A percentile compares a stretch with the other conserved stretches of the same genome.
Evolutionary conservation across 2,329 filamentous ascomycete genomes (phyloP).

Genomic region (Aspergillus spinulosporus): DNA sequence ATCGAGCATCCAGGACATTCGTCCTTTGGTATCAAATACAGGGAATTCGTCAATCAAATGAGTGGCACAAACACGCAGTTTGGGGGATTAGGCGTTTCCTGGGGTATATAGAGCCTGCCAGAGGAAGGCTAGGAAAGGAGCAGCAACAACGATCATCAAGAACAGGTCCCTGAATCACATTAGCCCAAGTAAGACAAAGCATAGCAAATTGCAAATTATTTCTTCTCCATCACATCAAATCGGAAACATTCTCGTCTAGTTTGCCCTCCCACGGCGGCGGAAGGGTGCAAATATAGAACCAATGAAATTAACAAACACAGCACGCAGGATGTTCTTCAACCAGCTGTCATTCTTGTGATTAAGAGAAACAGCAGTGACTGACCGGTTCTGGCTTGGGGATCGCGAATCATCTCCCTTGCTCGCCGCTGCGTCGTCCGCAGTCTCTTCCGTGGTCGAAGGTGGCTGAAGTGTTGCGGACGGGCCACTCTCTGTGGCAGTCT

Average conservation of each 20-base stretch:
- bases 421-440: constrained; percentile 15
- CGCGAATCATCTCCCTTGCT: constrained; percentile 31
- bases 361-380: constrained; percentile 42
- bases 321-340: constrained; percentile 43
- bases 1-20: constrained; percentile 13
- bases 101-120: constrained; percentile 30
- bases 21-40: constrained; percentile 35
- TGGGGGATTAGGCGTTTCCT: constrained; percentile 23
- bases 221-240: constrained; percentile 13
- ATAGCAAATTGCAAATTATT: constrained; percentile 10
- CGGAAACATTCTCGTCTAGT: constrained; percentile 27
- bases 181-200: constrained; percentile 28
- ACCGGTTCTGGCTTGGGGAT: constrained; percentile 39
- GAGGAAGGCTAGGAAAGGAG: constrained; percentile 33
- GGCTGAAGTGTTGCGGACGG: constrained; percentile 10
- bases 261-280: constrained; percentile 36
- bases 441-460: constrained; percentile 15
- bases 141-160: constrained; percentile 33
- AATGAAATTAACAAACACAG: constrained; percentile 44
- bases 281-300: constrained; percentile 42
- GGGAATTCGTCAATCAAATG: constrained; percentile 34
- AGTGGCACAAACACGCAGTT: constrained; percentile 19
- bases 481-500: constrained; percentile 10
- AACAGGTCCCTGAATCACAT: constrained; percentile 35
- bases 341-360: constrained; percentile 41